These are phyloP conservation scores for Conidiobolus coronatus DNA, from an alignment of 371 early-diverging fungal species.

Conservation along the genomic window DNA sequence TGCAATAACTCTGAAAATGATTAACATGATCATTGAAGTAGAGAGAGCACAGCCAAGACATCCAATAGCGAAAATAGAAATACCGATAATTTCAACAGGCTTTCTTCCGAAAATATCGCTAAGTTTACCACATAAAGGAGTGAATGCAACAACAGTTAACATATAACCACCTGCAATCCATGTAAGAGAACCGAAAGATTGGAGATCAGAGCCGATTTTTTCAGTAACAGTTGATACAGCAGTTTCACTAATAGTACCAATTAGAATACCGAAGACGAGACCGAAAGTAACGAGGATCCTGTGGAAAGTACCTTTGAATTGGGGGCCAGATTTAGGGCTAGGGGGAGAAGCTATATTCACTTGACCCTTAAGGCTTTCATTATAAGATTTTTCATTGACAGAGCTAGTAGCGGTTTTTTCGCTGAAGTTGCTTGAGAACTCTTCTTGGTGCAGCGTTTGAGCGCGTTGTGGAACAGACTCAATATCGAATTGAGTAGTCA, in stretches of 20 bases:
- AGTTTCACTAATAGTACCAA: constrained; percentile 18
- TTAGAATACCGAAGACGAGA: constrained; percentile 19
- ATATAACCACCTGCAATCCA: constrained; percentile 2
- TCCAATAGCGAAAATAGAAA: constrained; percentile 30
- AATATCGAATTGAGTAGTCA: no score
- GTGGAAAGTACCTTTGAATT: neutral
- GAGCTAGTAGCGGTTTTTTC: no score
- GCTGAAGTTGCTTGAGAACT: no score
- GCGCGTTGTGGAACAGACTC: no score
- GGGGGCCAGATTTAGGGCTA: neutral
- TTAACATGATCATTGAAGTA: constrained; percentile 29
- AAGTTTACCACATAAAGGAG: constrained; percentile 7
- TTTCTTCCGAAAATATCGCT: constrained; percentile 39
- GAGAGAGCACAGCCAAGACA: constrained; percentile 29
- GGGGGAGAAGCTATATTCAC: no score
- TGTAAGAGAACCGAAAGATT: neutral
- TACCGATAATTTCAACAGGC: constrained; percentile 17
- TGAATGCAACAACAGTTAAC: constrained; percentile 3
- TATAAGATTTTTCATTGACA: no score
- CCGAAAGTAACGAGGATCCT: constrained; percentile 3
- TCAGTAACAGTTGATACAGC: neutral
- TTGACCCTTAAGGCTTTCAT: no score
- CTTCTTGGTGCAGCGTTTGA: no score
- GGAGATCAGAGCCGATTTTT: neutral
- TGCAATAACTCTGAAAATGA: constrained; percentile 27